A percentile compares a stretch with the other conserved stretches of the same genome.
These are phyloP conservation scores for Stramenopiles sp. DNA, from an alignment of 352 stramenopile species.

Conservation along the genomic window DNA sequence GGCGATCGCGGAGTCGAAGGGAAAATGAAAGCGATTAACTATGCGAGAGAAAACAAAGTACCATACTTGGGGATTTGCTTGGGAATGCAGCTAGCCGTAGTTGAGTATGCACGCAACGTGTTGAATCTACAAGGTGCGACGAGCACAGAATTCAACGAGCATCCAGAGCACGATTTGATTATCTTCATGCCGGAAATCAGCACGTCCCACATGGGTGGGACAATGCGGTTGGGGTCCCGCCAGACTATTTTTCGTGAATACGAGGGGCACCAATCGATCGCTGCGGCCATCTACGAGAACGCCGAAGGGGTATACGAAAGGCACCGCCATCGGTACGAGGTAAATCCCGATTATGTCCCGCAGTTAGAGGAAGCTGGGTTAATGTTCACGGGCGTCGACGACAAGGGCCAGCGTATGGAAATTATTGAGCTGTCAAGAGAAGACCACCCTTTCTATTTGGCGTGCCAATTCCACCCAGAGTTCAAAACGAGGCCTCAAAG, in stretches of 20 bases:
- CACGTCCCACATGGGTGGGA: slow-evolving; percentile 89
- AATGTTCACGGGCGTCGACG: slow-evolving; percentile 90
- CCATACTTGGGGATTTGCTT: slow-evolving; percentile 96
- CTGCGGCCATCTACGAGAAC: slow-evolving; percentile 71
- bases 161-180: slow-evolving; percentile 66
- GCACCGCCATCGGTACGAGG: slow-evolving; percentile 96
- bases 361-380: slow-evolving; percentile 64
- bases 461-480: slow-evolving; percentile 97
- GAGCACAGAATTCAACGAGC: slow-evolving; percentile 33
- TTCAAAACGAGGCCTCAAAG: slow-evolving; percentile 87
- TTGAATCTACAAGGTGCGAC: slow-evolving; percentile 24
- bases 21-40: slow-evolving; percentile 86
- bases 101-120: slow-evolving; percentile 88
- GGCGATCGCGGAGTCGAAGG: slow-evolving; percentile 89
- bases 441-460: slow-evolving; percentile 96
- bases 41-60: slow-evolving; percentile 77
- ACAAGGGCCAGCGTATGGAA: slow-evolving; percentile 92
- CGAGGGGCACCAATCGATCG: slow-evolving; percentile 50
- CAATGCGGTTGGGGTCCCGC: slow-evolving; percentile 93
- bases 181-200: slow-evolving; percentile 99
- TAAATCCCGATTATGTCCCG: slow-evolving; percentile 85
- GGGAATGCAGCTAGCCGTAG: slow-evolving; percentile 79
- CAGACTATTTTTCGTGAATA: slow-evolving; percentile 73
- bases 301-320: slow-evolving; percentile 70
- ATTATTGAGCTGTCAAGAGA: slow-evolving; percentile 83